These are phyloP conservation scores for Leccinum subtestaceum DNA, from an alignment of 768 basidiomycete species.

Conservation along the genomic window DNA sequence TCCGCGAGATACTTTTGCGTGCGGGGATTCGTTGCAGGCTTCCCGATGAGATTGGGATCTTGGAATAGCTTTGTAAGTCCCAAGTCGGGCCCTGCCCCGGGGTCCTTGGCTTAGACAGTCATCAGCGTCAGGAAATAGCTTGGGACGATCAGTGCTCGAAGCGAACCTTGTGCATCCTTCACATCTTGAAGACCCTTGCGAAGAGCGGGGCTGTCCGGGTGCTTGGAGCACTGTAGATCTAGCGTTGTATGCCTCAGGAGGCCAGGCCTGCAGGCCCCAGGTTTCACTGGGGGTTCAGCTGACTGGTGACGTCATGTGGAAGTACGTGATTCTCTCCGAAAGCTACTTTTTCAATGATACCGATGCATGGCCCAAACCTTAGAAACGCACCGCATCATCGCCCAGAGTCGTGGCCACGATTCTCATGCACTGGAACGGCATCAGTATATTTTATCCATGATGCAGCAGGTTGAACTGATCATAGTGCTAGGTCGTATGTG, in stretches of 20 bases:
- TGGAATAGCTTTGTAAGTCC: constrained; percentile 76
- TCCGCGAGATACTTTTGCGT: constrained; percentile 84
- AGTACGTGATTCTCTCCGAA: constrained; percentile 1
- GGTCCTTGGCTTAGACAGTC: constrained; percentile 34
- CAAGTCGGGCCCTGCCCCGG: constrained; percentile 40
- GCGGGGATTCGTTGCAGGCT: constrained; percentile 60
- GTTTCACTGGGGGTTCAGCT: not conserved
- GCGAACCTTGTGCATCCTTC: constrained; percentile 72
- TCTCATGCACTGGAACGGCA: not conserved
- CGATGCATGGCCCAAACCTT: not conserved
- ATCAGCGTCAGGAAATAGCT: constrained; percentile 1
- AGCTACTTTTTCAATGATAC: not conserved
- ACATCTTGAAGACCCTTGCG: constrained; percentile 88
- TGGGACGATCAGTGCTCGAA: not conserved
- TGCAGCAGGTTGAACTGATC: not conserved
- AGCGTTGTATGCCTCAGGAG: too few species aligned
- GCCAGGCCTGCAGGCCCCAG: too few species aligned
- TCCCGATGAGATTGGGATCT: constrained; percentile 74
- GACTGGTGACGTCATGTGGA: not conserved
- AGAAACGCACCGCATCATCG: not conserved
- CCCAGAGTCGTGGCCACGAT: too few species aligned
- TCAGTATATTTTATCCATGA: not conserved
- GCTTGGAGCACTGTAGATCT: too few species aligned
- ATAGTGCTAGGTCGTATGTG: not conserved
- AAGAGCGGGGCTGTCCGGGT: constrained; percentile 79